phyloP scores from a whole-genome alignment of 2,329 filamentous ascomycete species.

The Fusarium pseudocircinatum region DNA sequence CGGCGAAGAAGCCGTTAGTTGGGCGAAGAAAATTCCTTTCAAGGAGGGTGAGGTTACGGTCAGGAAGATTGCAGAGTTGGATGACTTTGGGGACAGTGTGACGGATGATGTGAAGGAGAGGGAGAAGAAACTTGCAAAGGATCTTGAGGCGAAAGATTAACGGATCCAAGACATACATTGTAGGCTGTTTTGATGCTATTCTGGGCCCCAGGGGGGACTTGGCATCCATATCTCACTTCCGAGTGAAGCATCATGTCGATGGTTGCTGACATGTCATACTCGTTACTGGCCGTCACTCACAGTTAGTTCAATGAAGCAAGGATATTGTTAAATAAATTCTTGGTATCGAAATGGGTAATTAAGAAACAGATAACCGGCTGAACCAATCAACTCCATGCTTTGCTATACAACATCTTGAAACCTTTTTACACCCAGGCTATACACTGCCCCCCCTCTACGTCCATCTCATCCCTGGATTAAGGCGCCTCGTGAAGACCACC shows the following conservation, averaged over 20 bases:
- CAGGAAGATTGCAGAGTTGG: constrained; percentile 36
- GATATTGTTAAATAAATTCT: neutral
- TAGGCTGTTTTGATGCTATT: neutral
- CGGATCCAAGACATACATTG: fast-evolving
- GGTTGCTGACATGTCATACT: too few relatives aligned
- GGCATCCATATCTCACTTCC: too few relatives aligned
- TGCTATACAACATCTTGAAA: neutral
- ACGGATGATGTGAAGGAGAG: constrained; percentile 29
- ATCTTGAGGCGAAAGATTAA: neutral
- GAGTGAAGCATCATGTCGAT: neutral
- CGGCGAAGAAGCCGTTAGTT: constrained; percentile 44
- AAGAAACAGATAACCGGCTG: neutral
- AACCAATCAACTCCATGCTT: constrained; percentile 22
- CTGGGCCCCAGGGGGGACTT: too few relatives aligned
- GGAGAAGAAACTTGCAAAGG: constrained; percentile 8
- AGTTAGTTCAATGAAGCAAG: neutral
- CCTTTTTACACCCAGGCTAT: neutral
- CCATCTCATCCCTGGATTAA: neutral
- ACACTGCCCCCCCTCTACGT: too few relatives aligned
- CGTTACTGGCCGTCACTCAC: neutral
- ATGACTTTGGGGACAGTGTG: constrained; percentile 31
- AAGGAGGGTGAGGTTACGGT: constrained; percentile 40
- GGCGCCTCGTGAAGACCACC: constrained; percentile 29
- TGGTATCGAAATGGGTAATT: neutral
- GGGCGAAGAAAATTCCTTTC: constrained; percentile 45